Conservation (phyloP, 805 yeast species). For the Candida michaelii region DNA sequence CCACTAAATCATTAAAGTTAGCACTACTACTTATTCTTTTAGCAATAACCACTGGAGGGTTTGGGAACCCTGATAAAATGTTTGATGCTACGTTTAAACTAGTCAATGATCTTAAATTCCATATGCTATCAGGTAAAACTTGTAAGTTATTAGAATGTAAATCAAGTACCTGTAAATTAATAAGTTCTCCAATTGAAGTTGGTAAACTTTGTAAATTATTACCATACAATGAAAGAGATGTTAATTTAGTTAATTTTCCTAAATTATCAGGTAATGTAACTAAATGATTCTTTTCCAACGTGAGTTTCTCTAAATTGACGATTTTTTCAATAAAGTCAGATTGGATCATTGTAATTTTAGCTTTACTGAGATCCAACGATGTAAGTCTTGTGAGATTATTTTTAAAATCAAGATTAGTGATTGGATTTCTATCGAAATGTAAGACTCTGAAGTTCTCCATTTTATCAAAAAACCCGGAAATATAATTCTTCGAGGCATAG, state of each 20-base stretch:
- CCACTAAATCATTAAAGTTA: constrained; percentile 18
- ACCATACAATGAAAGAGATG: constrained; percentile 65
- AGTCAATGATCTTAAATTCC: constrained; percentile 58
- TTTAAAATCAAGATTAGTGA: constrained; percentile 61
- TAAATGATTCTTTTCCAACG: constrained; percentile 78
- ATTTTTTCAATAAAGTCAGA: constrained; percentile 59
- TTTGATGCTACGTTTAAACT: constrained; percentile 74
- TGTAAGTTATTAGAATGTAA: constrained; percentile 83
- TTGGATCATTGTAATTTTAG: constrained; percentile 75
- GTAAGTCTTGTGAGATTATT: constrained; percentile 61
- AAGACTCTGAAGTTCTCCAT: constrained; percentile 65
- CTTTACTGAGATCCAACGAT: constrained; percentile 74
- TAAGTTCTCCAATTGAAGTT: constrained; percentile 56
- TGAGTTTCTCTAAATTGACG: constrained; percentile 67
- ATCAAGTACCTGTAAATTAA: constrained; percentile 65
- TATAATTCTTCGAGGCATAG: constrained; percentile 71
- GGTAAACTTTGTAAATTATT: constrained; percentile 79
- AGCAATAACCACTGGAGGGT: constrained; percentile 40
- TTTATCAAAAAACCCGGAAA: constrained; percentile 65
- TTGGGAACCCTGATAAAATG: constrained; percentile 59
- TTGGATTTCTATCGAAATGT: constrained; percentile 79
- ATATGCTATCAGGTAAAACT: constrained; percentile 62
- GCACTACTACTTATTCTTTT: constrained; percentile 32
- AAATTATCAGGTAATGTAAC: constrained; percentile 73
- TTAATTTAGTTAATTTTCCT: constrained; percentile 55